Evolutionary conservation across 1,284 basidiomycete species (phyloP).

Genomic region (Tranzscheliella williamsii): DNA sequence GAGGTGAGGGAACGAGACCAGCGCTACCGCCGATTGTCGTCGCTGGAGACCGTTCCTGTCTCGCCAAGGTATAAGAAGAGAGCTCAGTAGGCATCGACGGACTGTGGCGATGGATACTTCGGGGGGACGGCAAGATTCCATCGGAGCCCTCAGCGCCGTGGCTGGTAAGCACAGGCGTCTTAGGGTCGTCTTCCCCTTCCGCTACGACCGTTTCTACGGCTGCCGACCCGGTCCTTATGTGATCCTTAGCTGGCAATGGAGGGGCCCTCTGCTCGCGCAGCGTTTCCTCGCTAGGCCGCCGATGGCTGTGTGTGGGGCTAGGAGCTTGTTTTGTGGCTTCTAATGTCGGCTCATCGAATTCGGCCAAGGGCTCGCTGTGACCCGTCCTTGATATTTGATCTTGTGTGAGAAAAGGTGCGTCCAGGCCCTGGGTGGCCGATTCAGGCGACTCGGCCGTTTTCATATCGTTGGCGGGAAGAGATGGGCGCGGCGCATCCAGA

Average conservation of each 20-base stretch:
- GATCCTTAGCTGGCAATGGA: not conserved
- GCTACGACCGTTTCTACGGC: too few relatives aligned
- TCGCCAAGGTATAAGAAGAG: conserved; percentile 10
- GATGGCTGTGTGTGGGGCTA: not conserved
- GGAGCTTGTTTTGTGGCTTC: not conserved
- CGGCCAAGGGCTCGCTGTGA: too few relatives aligned
- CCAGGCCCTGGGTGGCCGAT: not conserved
- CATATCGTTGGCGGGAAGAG: too few relatives aligned
- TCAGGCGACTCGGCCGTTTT: conserved; percentile 1
- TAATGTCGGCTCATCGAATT: not conserved
- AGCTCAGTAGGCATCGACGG: conserved; percentile 30
- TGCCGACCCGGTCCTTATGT: too few relatives aligned
- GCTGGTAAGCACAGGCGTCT: conserved; percentile 17
- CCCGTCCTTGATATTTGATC: not conserved
- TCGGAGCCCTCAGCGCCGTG: conserved; percentile 1
- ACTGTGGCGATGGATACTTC: conserved; percentile 22
- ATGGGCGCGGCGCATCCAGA: not conserved
- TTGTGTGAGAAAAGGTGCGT: conserved; percentile 2
- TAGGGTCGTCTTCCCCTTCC: conserved; percentile 31
- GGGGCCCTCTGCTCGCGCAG: conserved; percentile 1
- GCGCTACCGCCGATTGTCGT: conserved; percentile 2
- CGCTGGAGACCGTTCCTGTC: conserved; percentile 3
- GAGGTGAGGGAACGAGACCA: conserved; percentile 10
- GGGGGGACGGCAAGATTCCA: conserved; percentile 11
- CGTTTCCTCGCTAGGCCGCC: not conserved